These are phyloP conservation scores for Sporothrix curviconia DNA, from an alignment of 2,329 filamentous ascomycete genomes.

Conservation along the genomic window DNA sequence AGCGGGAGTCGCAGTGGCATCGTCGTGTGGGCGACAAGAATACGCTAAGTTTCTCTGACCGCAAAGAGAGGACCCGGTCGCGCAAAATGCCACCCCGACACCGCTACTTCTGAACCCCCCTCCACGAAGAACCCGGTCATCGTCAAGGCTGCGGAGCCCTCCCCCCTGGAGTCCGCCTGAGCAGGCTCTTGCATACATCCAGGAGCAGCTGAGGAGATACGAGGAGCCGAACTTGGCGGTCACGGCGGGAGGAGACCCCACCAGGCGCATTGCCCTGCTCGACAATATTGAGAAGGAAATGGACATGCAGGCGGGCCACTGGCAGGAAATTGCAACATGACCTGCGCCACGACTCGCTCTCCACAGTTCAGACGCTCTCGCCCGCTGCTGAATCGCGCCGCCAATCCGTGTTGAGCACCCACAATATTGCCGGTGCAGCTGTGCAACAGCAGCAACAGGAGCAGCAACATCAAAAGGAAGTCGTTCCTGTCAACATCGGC, in stretches of 20 bases:
- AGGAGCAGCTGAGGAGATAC: constrained; percentile 45
- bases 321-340: constrained; percentile 52
- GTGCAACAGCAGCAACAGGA: constrained; percentile 8
- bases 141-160: constrained; percentile 42
- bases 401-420: constrained; percentile 21
- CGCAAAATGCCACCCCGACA: constrained; percentile 51
- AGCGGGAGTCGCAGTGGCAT: constrained; percentile 40
- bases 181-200: constrained; percentile 42
- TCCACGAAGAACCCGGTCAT: constrained; percentile 37
- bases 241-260: constrained; percentile 32
- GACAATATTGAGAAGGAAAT: constrained; percentile 57
- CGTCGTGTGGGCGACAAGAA: constrained; percentile 52
- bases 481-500: constrained; percentile 24
- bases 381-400: constrained; percentile 29
- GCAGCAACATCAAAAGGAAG: constrained; percentile 24
- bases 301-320: constrained; percentile 52
- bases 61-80: constrained; percentile 37
- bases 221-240: constrained; percentile 32
- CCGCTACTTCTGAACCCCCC: constrained; percentile 45
- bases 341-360: constrained; percentile 45
- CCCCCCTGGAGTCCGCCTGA: constrained; percentile 48
- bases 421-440: neutral
- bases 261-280: constrained; percentile 43
- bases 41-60: constrained; percentile 52
- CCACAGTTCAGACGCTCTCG: constrained; percentile 34